Base-by-base conservation (phyloP, 2,329 filamentous ascomycete genomes). In the Aspergillus calidoustus region DNA sequence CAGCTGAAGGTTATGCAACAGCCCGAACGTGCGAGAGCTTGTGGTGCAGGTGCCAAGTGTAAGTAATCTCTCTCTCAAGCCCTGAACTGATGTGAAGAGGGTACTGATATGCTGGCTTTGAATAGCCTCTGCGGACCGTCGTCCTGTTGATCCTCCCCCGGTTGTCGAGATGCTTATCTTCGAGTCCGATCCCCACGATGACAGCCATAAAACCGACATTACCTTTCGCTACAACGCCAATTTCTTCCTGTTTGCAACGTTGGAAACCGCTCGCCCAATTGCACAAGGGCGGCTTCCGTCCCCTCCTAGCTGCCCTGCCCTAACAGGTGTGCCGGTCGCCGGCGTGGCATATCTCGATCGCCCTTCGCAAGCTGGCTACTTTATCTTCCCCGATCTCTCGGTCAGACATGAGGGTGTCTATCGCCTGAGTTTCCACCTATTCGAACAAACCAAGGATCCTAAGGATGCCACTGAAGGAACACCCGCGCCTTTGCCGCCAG, bases 271-370 rank as follows among this genome's bases (percentile, higher is more conserved):
- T 30, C 91, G 93, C 43, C 87, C 88, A 31, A 90, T 97, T 62
- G 92, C 92, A 19, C 90, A 92, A 62, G 91, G 91, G 54, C 90
- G 93, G 67, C 87, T 91, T 50, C 87, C 88, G 69, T 84, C 84
- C 31, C 82, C 87, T n/a, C 86, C 90, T 11, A 86, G 87, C 54
- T 89, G 88, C 61, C 89, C 95, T 0, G 93, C 98, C 25, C 82
- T 99, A 68, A 98, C 94, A 0, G 95, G 95, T 66, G 94, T 96
- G 70, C 93, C 93, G 0, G 94, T 97, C 15, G 95, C 94, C 19
- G 95, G 94, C 61, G 96, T 97, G 86, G 93, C 94, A 25, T 97
- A 98, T 74, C 85, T 99, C 54, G 94, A 98, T 75, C 90, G 94
- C 49, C 95, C 95, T 1, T 79, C 76, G 2, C 86, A 86, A 22